Evolutionary conservation across 163 green algal species (phyloP).

Genomic region (Smithsoniella earleae): DNA sequence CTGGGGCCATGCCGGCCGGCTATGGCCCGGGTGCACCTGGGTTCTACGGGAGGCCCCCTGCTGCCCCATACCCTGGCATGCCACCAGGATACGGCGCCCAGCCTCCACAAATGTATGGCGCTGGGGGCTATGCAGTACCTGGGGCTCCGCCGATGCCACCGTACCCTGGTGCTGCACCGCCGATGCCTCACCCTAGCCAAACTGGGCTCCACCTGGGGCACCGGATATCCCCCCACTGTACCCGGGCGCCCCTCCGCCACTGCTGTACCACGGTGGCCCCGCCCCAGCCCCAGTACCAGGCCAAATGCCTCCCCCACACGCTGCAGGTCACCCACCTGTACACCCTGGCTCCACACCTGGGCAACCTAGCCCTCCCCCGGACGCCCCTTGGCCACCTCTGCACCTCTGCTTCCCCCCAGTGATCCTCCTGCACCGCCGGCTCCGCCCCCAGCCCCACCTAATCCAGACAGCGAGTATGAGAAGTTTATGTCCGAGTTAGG

Average conservation of each 20-base stretch:
- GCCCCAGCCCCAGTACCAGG: neutral
- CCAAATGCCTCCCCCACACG: neutral
- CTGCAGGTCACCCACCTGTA: neutral
- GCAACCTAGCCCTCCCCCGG: neutral
- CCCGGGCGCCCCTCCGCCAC: constrained; percentile 18
- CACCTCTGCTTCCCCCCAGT: too few species aligned
- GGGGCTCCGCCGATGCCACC: constrained; percentile 26
- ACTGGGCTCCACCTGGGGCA: constrained; percentile 11
- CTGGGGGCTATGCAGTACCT: neutral
- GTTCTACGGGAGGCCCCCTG: neutral
- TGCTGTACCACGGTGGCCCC: neutral
- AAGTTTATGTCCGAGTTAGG: constrained; percentile 69
- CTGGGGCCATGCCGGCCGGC: neutral
- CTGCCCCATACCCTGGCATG: neutral
- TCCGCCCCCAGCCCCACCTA: constrained; percentile 30
- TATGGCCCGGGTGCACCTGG: neutral
- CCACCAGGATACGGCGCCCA: constrained; percentile 31
- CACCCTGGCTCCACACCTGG: constrained; percentile 26
- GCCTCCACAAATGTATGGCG: constrained; percentile 30
- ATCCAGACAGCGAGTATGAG: constrained; percentile 60
- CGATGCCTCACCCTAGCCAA: constrained; percentile 9
- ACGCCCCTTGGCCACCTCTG: constrained; percentile 33
- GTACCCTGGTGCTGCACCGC: constrained; percentile 25
- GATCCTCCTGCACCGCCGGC: constrained; percentile 34
- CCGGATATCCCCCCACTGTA: constrained; percentile 27